These are phyloP conservation scores for Venturia asperata DNA, from an alignment of 2,329 filamentous ascomycete genomes.

Conservation along the genomic window DNA sequence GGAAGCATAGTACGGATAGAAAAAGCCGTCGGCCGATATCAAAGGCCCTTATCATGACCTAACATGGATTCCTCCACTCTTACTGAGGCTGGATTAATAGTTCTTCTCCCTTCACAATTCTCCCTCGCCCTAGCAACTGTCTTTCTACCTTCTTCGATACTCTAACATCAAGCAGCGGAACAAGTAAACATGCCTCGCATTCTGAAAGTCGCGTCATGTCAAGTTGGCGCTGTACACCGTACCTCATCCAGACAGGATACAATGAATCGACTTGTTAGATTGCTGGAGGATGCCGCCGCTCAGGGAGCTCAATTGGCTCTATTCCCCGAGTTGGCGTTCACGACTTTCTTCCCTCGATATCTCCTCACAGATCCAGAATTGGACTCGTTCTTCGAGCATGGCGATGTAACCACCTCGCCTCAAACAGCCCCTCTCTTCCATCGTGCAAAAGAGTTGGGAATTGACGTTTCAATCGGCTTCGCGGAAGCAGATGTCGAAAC, in stretches of 20 bases:
- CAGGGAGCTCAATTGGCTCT: conserved; percentile 43
- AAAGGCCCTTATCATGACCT: background rate
- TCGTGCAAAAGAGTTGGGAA: conserved; percentile 37
- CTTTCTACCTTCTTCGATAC: background rate
- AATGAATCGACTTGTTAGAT: conserved; percentile 40
- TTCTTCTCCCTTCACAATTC: background rate
- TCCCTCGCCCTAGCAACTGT: background rate
- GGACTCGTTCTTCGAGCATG: conserved; percentile 44
- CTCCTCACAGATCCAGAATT: conserved; percentile 41
- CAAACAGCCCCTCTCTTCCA: conserved; percentile 43
- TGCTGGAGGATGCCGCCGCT: conserved; percentile 40
- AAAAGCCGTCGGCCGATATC: background rate
- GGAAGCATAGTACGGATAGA: background rate
- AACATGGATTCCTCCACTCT: conserved; percentile 6
- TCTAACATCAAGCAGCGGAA: too few species aligned
- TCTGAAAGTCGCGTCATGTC: conserved; percentile 45
- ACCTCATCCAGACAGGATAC: conserved; percentile 35
- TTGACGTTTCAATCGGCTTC: conserved; percentile 48
- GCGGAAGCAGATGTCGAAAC: conserved; percentile 41
- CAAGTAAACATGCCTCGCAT: conserved; percentile 31
- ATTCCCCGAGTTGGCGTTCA: conserved; percentile 48
- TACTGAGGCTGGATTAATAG: background rate
- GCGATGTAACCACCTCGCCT: conserved; percentile 34
- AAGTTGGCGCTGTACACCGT: conserved; percentile 44
- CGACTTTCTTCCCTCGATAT: conserved; percentile 49